A percentile compares a stretch with the other conserved stretches of the same genome.
Conservation (phyloP, 352 stramenopile species). For the Phytophthora hybrid region DNA sequence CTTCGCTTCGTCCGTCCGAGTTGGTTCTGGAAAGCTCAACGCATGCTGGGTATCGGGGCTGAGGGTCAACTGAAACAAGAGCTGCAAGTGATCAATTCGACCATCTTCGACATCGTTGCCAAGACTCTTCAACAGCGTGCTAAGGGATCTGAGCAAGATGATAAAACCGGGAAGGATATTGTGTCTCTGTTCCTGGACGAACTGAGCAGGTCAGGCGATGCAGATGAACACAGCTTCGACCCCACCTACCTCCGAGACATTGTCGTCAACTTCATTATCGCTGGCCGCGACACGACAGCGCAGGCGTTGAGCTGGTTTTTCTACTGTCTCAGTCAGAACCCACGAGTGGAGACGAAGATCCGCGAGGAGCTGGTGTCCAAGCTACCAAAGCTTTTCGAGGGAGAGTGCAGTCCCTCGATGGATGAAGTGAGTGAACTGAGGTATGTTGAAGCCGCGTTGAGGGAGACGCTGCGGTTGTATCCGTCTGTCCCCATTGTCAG, state of each 20-base stretch:
- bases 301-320: conserved; percentile 83
- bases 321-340: conserved; percentile 61
- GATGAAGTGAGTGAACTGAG: conserved; percentile 53
- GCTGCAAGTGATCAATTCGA: conserved; percentile 57
- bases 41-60: conserved; percentile 38
- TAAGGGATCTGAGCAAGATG: background rate
- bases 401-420: conserved; percentile 43
- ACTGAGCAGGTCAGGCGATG: conserved; percentile 19
- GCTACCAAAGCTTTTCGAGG: conserved; percentile 31
- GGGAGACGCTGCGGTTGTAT: conserved; percentile 75
- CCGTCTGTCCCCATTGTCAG: conserved; percentile 63
- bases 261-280: conserved; percentile 85
- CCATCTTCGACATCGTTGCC: conserved; percentile 53
- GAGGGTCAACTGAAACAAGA: conserved; percentile 50
- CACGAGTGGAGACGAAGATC: conserved; percentile 55
- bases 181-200: conserved; percentile 61
- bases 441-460: conserved; percentile 60
- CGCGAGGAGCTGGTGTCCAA: conserved; percentile 50
- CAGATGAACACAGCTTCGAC: conserved; percentile 37
- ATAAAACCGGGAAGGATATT: conserved; percentile 40
- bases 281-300: conserved; percentile 78
- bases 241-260: conserved; percentile 72
- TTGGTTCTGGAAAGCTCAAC: conserved; percentile 59
- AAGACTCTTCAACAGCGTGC: conserved; percentile 37
- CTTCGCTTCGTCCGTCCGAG: conserved; percentile 45